Base-by-base conservation (phyloP, 176 grass and related monocot genomes). In the Carex pumila region DNA sequence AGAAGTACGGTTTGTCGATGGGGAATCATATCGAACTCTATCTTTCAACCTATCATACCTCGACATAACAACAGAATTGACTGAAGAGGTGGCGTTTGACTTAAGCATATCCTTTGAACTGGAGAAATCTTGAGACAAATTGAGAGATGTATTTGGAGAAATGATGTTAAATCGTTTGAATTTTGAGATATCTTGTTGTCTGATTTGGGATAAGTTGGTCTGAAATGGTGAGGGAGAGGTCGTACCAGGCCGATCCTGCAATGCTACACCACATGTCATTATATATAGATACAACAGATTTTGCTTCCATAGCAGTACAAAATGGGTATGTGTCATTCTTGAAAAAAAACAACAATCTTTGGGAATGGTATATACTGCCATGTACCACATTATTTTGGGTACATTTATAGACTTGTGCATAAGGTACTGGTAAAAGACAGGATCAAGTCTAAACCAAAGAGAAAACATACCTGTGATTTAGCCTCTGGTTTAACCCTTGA, bases 401-500 rank as follows among this genome's bases (percentile, higher is more conserved):
- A 6, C 54, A 12, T 78, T 55, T 61, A 62, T 39, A 53, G 57
- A 32, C 81, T 25, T 7, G 12, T 18, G 25, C 56, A 87, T 52
- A 32, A 61, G n/a, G 31, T 45, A 45, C 29, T 34, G 47, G 21
- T 75, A 52, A 47, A 52, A 14, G 52, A 29, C 12, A 78, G 7
- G 12, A 57, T 78, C 30, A 78, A 77, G 73, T 18, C 29, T 56
- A 32, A 41, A 45, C 2, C 18, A 14, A 74, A 15, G 37, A 30
- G 75, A 61, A 80, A 88, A 58, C 86, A 66, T 94, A 99, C 97
- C 97, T 97, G 87, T 68, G 54, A 72, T 84, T 92, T 99, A 67
- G 64, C 3, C 65, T 99, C 97, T 81, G 87, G 96, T 83, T 89
- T 94, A 32, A 88, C 62, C 84, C 88, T 89, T 1, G 67, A 65